These are phyloP conservation scores for Bipolaris bicolor DNA, from an alignment of 2,329 filamentous ascomycete species.

Conservation along the genomic window DNA sequence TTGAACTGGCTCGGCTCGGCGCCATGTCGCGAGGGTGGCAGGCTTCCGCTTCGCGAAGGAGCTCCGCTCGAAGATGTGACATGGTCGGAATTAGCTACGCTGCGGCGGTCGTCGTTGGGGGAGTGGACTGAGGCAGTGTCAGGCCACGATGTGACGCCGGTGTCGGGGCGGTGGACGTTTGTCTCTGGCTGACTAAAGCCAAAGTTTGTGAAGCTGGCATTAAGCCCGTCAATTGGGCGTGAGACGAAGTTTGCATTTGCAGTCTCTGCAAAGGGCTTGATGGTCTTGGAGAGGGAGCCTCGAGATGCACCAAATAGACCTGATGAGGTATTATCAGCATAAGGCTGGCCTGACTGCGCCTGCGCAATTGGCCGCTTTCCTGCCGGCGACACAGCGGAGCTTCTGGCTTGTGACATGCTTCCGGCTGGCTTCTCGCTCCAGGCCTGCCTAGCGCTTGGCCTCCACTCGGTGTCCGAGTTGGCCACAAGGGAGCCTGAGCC, in stretches of 20 bases:
- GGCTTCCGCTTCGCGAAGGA: constrained; percentile 60
- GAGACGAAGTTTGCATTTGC: constrained; percentile 42
- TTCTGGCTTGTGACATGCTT: constrained; percentile 42
- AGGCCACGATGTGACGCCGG: constrained; percentile 42
- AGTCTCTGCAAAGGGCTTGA: constrained; percentile 43
- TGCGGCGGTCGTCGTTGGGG: constrained; percentile 52
- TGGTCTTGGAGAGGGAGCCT: constrained; percentile 27
- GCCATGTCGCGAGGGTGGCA: constrained; percentile 63
- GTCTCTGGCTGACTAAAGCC: constrained; percentile 41
- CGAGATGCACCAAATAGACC: constrained; percentile 39
- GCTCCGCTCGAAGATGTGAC: constrained; percentile 53
- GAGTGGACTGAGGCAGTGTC: constrained; percentile 48
- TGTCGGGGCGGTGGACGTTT: constrained; percentile 34
- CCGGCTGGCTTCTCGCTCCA: constrained; percentile 61
- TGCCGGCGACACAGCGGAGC: constrained; percentile 46
- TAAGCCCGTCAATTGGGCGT: constrained; percentile 39
- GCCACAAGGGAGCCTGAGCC: constrained; percentile 73
- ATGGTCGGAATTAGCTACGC: constrained; percentile 52
- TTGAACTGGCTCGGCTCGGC: constrained; percentile 48
- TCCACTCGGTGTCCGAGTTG: constrained; percentile 73
- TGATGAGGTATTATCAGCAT: constrained; percentile 35
- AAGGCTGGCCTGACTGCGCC: constrained; percentile 41
- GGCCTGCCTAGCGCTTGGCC: constrained; percentile 55
- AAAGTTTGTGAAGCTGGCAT: constrained; percentile 44
- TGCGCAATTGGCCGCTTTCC: constrained; percentile 49